Base-by-base conservation (phyloP, 306 rosid species). In the Cicer judaicum region DNA sequence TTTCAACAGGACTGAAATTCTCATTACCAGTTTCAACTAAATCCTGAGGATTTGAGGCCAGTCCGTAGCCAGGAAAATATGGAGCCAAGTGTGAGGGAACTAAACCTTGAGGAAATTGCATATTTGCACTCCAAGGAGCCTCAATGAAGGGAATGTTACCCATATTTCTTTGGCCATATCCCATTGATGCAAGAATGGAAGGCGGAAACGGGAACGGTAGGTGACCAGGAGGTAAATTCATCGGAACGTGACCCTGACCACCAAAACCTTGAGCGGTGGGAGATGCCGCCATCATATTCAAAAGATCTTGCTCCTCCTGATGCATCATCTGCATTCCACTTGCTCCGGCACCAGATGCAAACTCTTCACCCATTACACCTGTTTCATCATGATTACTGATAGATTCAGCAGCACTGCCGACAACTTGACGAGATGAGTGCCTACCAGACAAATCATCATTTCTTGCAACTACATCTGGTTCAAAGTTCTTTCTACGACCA, bases 271-370 rank as follows among this genome's bases (percentile, higher is more conserved):
- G 96, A 57, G 88, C 83, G 2, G 85, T 13, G 13, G 93, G 86
- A 76, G 98, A 84, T 66, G 96, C 50, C 89, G 96, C 47, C 90
- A 92, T 89, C 89, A 95, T 85, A 79, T 89, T 95, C 70, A 90
- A 81, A 81, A 85, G 84, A 81, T 95, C 99, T 81, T 95, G 99
- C 82, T 92, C 99, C 80, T 90, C 97, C 74, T 92, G 96, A 47
- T 86, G 86, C 96, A 86, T 92, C 85, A 89, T 87, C 75, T 85
- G 91, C 62, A 89, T 64, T 72, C 83, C 81, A 66, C 70, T 76
- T 42, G 83, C 50, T 42, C 93, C 90, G n/a, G 80, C 64, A 84
- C 84, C 81, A 76, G 93, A 80, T 56, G 92, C 79, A 80, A 84
- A 89, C 75, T 95, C 93, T 36, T 92, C 98, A 42, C 69, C 83